Base-by-base conservation (phyloP, 176 grass and related monocot genomes). In the Calamus simplicifolius region DNA sequence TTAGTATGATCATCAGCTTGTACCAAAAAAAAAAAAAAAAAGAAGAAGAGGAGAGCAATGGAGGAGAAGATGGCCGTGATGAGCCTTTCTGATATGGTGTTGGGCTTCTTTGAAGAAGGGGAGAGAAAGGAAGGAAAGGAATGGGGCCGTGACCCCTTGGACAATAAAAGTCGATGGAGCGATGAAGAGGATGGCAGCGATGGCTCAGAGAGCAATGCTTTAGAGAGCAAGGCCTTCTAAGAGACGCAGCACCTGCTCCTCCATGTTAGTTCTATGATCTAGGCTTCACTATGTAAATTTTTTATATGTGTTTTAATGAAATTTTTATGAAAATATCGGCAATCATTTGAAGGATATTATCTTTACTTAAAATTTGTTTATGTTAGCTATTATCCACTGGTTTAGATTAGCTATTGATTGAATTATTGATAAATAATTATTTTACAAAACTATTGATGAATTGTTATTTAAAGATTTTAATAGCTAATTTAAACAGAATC, bases 171-270 rank as follows among this genome's bases (percentile, higher is more conserved):
- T 35, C 8, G 35, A 43, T 28, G 5, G 7, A 57, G 71, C 19
- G 58, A 49, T 29, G 75, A 69, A 12, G 25, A 77, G 6, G 61
- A 53, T 3, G 49, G 1, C n/a, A 69, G 6, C 43, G 74, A 56
- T 3, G 66, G 25, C 30, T 72, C 62, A 48, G 71, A 19, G 16
- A 77, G 55, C 57, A 6, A 27, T 25, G 28, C 54, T 31, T 62
- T 62, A n/a, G 87, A 82, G 71, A 82, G 77, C 43, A 80, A 48
- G 66, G 81, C 59, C 49, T 97, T 91, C 81, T 97, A 87, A 87
- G 59, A 70, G 69, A 26, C 58, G 1, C 92, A 91, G 43, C 81
- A 64, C 57, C 66, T 59, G 54, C 78, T 80, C 66, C 75, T 97
- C 50, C 75, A 75, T 27, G 92, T 92, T 66, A 71, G 49, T 68